Conservation (phyloP, 2,329 filamentous ascomycete species). For the Aspergillus alliaceus region DNA sequence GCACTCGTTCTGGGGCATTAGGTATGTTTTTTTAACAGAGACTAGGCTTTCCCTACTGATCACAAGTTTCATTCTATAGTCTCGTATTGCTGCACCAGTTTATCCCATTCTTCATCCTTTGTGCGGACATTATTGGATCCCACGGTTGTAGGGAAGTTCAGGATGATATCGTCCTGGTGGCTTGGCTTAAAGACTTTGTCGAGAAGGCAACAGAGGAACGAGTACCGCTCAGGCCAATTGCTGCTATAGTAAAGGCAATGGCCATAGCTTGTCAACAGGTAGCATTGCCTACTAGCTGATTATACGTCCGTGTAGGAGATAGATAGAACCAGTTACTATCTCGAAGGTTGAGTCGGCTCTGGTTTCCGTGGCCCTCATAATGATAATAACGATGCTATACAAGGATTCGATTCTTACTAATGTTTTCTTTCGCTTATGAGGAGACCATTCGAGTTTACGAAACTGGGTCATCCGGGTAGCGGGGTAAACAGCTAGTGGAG, state of each 20-base stretch:
- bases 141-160: slow-evolving; percentile 2
- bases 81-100: slow-evolving; percentile 17
- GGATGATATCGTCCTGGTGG: slow-evolving; percentile 4
- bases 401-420: no score
- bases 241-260: neutral
- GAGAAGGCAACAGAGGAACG: slow-evolving; percentile 9
- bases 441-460: no score
- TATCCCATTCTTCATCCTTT: slow-evolving; percentile 14
- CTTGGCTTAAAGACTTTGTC: slow-evolving; percentile 13
- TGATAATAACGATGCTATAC: no score
- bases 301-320: neutral
- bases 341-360: neutral
- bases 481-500: no score
- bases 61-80: neutral
- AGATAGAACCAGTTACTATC: neutral
- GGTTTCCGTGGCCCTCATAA: no score
- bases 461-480: no score
- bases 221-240: slow-evolving; percentile 1
- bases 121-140: slow-evolving; percentile 11
- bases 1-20: slow-evolving; percentile 6
- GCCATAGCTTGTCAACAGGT: neutral
- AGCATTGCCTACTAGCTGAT: neutral
- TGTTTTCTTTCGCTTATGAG: no score
- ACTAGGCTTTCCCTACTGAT: neutral
- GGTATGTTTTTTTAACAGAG: neutral